Evolutionary conservation across 306 rosid genomes (phyloP), one percentile per base, ranked within the genome.

Genomic region (Gillenia trifoliata): DNA sequence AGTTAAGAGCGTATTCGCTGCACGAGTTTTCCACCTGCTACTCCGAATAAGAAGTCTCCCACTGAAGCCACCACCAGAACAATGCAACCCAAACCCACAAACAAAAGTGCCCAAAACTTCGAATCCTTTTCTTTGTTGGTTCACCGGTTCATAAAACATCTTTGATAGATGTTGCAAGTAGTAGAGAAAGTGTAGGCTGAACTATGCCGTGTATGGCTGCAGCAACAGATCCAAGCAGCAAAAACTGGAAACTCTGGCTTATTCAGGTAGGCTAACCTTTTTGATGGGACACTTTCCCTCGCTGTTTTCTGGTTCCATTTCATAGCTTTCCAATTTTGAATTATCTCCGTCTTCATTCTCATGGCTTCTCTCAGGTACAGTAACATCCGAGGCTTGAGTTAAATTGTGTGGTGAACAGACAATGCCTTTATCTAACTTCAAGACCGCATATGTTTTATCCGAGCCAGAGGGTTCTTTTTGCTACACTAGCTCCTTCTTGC

Each of bases 11-110:
- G 94, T 70, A 93, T 85, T 70, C 96, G 79, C 77, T 87, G 83
- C 25, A 93, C 70, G 66, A 93, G 70, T 73, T 86, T 93, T 72
- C 94, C 98, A 23, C 97, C 97, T 30, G 97, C 97, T 34, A 93
- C 61, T 38, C 90, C 97, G 62, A 93, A 89, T 16, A 86, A 67
- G 85, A 78, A 89, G 72, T 87, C 83, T 67, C 85, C 89, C 9
- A 75, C 26, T 4, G 96, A 90, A 25, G 82, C 5, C 3, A 49
- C 56, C n/a, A 78, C 59, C 8, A 93, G 57, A 50, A 77, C 26
- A 66, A 81, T 6, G 12, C 79, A 38, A 47, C 96, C 98, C 86
- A 93, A 40, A 43, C 88, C 86, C 2, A 86, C 68, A 71, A 56
- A 93, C 55, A 88, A 71, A 75, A 84, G 68, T 47, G 90, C 85